A percentile compares a stretch with the other conserved stretches of the same genome.
Evolutionary conservation across 1,139 yeast genomes (phyloP).

Genomic region (Scheffersomyces parashehatae): DNA sequence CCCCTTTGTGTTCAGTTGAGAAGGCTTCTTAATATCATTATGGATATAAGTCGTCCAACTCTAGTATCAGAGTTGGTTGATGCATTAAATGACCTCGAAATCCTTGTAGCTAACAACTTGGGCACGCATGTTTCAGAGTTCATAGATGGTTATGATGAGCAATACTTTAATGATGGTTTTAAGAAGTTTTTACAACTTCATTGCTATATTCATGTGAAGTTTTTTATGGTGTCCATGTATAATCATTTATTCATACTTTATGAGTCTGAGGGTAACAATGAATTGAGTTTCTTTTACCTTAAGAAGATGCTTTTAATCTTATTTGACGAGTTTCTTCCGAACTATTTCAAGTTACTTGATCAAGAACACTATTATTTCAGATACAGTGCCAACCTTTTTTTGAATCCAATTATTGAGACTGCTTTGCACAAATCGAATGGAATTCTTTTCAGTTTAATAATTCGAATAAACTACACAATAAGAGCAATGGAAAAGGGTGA

Average conservation of each 20-base stretch:
- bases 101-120: constrained; percentile 1
- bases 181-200: constrained; percentile 4
- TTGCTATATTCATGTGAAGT: constrained; percentile 10
- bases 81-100: constrained; percentile 10
- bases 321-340: constrained; percentile 15
- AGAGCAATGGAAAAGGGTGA: constrained; percentile 9
- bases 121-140: constrained; percentile 2
- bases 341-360: constrained; percentile 12
- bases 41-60: constrained; percentile 1
- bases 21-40: neutral
- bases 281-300: constrained; percentile 14
- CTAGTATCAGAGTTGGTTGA: constrained; percentile 9
- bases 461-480: constrained; percentile 13
- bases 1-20: neutral
- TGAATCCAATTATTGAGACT: constrained; percentile 15
- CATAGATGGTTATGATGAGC: constrained; percentile 2
- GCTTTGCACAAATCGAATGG: constrained; percentile 14
- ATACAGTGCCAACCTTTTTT: constrained; percentile 8
- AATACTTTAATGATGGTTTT: constrained; percentile 1
- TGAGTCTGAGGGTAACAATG: constrained; percentile 10
- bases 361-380: constrained; percentile 14
- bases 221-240: constrained; percentile 12
- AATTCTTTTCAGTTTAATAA: constrained; percentile 13
- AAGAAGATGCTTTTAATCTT: constrained; percentile 14
- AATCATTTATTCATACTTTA: constrained; percentile 17